Base-by-base conservation (phyloP, 352 stramenopile species). In the Pythium dissotocum region DNA sequence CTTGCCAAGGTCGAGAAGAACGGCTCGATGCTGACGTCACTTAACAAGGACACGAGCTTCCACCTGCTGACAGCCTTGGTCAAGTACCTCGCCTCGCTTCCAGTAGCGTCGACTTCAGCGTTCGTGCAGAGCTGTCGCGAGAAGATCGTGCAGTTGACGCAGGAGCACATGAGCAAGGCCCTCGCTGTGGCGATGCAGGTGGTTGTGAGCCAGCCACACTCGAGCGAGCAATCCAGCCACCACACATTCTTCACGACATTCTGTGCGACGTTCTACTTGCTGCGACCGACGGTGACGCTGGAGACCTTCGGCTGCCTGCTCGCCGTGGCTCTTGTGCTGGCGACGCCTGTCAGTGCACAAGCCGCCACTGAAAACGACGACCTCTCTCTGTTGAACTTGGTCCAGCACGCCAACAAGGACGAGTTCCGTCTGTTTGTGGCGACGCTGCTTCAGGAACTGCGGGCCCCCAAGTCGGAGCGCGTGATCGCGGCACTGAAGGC, bases 271-370 rank as follows among this genome's bases (percentile, higher is more conserved):
- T 92, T 87, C 66, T 53, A 65, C 33, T 75, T 77, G 26, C 78
- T 89, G 38, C 81, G 75, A 3, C 61, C 76, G 24, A 76, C 67
- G 28, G 75, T 84, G 46, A 77, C 73, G 13, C 64, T 91, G 18
- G 70, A 87, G 62, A 90, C 71, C 1, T 94, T 82, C 60, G 84
- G 88, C 9, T 86, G 77, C 51, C 59, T 94, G 52, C 65, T 94
- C 4, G 83, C 82, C 6, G 77, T 84, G 4, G 79, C 78, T 2
- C 63, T 83, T 10, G 80, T 64, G 53, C 67, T 81, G 10, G 70
- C 70, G 4, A 55, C 65, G 16, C 40, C 42, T 2, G n/a, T 33
- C 2, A 13, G 1, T 30, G 18, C n/a, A 2, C 69, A 71, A 26
- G 44, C 13, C 18, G 59, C 52, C 0, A 16, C 38, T 0, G 59